phyloP scores from a whole-genome alignment of 1,139 yeast genomes.

The Yamadazyma spencermartinsiae region DNA sequence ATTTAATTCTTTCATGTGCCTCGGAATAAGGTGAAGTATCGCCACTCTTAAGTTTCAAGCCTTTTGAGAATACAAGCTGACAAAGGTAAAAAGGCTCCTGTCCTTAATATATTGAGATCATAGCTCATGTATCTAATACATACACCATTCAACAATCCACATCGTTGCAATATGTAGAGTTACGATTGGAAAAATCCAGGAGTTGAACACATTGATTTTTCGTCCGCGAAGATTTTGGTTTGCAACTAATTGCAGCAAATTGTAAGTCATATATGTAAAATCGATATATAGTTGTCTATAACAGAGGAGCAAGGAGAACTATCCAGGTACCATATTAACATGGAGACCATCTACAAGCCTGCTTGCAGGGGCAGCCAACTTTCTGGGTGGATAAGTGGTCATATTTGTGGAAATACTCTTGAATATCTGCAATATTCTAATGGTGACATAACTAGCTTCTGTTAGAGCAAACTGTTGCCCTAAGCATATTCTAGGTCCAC shows the following conservation, averaged over 20 bases:
- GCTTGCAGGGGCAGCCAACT: slow-evolving; percentile 1
- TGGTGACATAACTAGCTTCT: slow-evolving; percentile 32
- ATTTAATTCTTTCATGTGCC: neutral
- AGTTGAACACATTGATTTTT: too few relatives aligned
- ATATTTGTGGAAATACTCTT: neutral
- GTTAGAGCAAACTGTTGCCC: slow-evolving; percentile 47
- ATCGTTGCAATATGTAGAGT: slow-evolving; percentile 11
- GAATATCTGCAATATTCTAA: slow-evolving; percentile 16
- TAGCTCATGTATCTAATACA: slow-evolving; percentile 25
- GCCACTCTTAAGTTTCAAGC: too few relatives aligned
- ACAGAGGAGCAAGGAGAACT: too few relatives aligned
- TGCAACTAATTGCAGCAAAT: neutral
- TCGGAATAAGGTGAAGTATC: too few relatives aligned
- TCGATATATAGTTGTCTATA: too few relatives aligned
- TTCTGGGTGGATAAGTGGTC: slow-evolving; percentile 2
- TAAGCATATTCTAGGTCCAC: slow-evolving; percentile 42
- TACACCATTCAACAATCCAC: slow-evolving; percentile 51
- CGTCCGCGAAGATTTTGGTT: neutral
- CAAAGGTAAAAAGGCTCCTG: too few relatives aligned
- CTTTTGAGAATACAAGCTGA: too few relatives aligned
- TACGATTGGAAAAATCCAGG: neutral
- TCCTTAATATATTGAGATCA: too few relatives aligned
- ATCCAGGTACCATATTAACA: neutral
- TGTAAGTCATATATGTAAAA: too few relatives aligned
- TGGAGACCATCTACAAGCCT: neutral